Base-by-base conservation (phyloP, 2,329 filamentous ascomycete species). In the Hypoxylon sp. region DNA sequence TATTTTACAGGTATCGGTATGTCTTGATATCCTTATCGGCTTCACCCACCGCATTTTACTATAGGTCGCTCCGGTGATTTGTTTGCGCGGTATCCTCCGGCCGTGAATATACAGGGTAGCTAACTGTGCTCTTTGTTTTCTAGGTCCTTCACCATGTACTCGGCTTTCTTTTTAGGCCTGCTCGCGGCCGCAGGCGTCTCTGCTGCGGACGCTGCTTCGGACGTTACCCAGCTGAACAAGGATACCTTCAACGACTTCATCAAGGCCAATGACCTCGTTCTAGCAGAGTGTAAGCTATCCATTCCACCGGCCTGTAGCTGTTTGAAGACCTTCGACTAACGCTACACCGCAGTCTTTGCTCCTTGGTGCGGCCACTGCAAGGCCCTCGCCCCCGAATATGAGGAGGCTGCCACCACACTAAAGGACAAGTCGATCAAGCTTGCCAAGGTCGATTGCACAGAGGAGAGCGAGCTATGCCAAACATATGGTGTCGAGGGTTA, bases 301-400 rank as follows among this genome's bases (percentile, higher is more conserved):
- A 32, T 15, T 11, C 61, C 39, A 11, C 35, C 42, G 4, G 21
- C 24, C 17, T 6, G 3, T 27, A 31, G 24, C 37, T 48, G 6
- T 37, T 42, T 29, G 13, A 21, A 46, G 17, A 21, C 11, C 17
- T 17, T 13, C 13, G 51, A 65, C 82, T 87, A 78, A 87, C 48
- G 44, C 42, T 29, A 48, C 61, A 61, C 52, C 6, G 65, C 70
- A 93, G 92, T 98, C 89, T 98, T 93, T 81, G 95, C 95, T 74
- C 94, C 95, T 75, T 97, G 95, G 94, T 97, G 93, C 76, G 95
- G 94, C 73, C 95, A 98, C 88, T 98, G 95, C 92, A 98, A 99
- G 88, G 95, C 95, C 68, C 93, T 99, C 74, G 96, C 92, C 70
- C 92, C 93, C 79, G 93, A 96, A 84, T 97, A 96, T 82, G 93